Conservation (phyloP, 108 stramenopile genomes). For the Cyclotella baltica region DNA sequence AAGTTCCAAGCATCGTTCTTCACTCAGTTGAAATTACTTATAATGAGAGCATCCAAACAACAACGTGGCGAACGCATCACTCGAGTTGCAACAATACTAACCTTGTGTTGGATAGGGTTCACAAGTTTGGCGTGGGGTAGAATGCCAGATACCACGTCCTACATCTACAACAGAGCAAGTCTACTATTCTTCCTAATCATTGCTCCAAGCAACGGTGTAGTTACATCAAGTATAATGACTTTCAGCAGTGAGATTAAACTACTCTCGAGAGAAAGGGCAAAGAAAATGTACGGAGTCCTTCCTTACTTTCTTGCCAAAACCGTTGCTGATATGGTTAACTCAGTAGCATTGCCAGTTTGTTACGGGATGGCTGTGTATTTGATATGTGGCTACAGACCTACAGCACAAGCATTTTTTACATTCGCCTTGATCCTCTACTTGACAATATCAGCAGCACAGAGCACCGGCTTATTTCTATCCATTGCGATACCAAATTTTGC, state of each 20-base stretch:
- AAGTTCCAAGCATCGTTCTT: slow-evolving; percentile 61
- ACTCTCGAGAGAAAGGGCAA: slow-evolving; percentile 74
- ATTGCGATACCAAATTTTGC: slow-evolving; percentile 63
- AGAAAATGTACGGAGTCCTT: slow-evolving; percentile 85
- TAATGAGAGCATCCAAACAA: slow-evolving; percentile 67
- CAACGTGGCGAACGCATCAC: slow-evolving; percentile 76
- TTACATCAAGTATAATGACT: slow-evolving; percentile 58
- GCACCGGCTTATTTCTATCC: slow-evolving; percentile 72
- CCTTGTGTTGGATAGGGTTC: slow-evolving; percentile 62
- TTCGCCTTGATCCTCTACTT: slow-evolving; percentile 69
- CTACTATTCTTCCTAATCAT: slow-evolving; percentile 82
- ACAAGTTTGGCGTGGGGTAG: slow-evolving; percentile 71
- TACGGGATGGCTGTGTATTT: slow-evolving; percentile 74
- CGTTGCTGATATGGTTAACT: slow-evolving; percentile 73
- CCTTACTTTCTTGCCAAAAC: slow-evolving; percentile 84
- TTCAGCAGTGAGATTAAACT: slow-evolving; percentile 74
- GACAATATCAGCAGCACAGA: slow-evolving; percentile 73
- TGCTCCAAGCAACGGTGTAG: slow-evolving; percentile 54
- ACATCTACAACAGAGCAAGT: slow-evolving; percentile 72
- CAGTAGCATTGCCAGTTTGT: slow-evolving; percentile 61
- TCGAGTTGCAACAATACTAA: slow-evolving; percentile 52
- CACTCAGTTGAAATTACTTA: slow-evolving; percentile 62
- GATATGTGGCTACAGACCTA: slow-evolving; percentile 60
- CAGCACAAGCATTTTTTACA: slow-evolving; percentile 57
- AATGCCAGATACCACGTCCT: slow-evolving; percentile 63